Base-by-base conservation (phyloP, 2,329 filamentous ascomycete species). In the Ophiostoma piceae region DNA sequence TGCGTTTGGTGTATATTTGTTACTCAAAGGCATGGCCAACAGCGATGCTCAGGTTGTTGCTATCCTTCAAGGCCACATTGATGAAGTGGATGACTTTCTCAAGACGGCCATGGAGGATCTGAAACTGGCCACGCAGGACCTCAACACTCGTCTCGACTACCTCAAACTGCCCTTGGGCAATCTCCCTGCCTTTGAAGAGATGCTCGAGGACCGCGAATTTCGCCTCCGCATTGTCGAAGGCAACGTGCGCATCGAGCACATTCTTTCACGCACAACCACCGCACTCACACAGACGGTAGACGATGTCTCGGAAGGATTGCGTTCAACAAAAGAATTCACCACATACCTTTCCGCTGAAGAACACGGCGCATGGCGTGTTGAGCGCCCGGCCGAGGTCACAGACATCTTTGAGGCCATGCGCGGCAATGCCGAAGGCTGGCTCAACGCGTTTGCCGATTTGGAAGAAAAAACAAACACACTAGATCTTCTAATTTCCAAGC, bases 381-480 rank as follows among this genome's bases (percentile, higher is more conserved):
- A 90, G 66, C 85, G 91, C 29, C 83, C 85, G 5, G 82, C 85
- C n/a, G 69, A 72, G 22, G 82, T 90, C 66, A 83, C 85, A 47
- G 88, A 91, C 66, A 92, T 97, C 26, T 95, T 91, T 74, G 86
- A 89, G 57, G 92, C 94, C 51, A 98, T 98, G 94, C 90, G 91
- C 76, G 92, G 92, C 43, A 98, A 98, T 75, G 90, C 93, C 9
- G 91, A 96, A 73, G 93, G 94, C 62, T 98, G 94, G 94, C 87
- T 89, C 71, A 88, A 89, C 70, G 92, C 92, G 7, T 89, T 97
- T 75, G 84, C 88, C 69, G 90, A 90, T 69, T 83, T 97, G 71
- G 89, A 92, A 76, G 85, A 85, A 29, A 92, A 90, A 76, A 89
- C 90, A 16, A 86, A 89, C 72, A 84, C 86, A 64, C 82, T 97